These are phyloP conservation scores for Leccinum ochraceum DNA, from an alignment of 768 basidiomycete species.

Conservation along the genomic window DNA sequence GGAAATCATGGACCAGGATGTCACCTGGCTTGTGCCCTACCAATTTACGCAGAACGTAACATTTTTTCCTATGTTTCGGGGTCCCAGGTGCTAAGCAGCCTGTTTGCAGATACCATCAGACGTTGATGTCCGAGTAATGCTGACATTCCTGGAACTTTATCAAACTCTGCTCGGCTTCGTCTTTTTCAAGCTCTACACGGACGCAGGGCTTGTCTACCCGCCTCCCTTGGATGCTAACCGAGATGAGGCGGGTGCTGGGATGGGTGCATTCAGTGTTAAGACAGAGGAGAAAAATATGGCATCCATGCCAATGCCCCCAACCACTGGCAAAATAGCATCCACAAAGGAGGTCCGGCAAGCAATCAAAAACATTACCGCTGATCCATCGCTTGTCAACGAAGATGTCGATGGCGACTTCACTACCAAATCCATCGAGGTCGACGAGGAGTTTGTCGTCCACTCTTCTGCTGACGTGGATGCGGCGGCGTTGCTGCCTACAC, in stretches of 20 bases:
- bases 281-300: conserved; percentile 35
- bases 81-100: conserved; percentile 9
- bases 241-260: conserved; percentile 83
- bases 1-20: conserved; percentile 86
- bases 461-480: conserved; percentile 52
- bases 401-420: conserved; percentile 42
- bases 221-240: conserved; percentile 82
- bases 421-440: conserved; percentile 35
- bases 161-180: conserved; percentile 95
- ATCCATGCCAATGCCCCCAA: conserved; percentile 18
- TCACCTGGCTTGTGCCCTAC: conserved; percentile 97
- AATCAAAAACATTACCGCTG: conserved; percentile 45
- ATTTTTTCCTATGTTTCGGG: conserved; percentile 9
- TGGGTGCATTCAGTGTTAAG: conserved; percentile 84
- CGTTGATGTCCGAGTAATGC: conserved; percentile 96
- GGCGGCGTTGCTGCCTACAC: conserved; percentile 58
- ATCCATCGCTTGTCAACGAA: conserved; percentile 25
- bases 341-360: conserved; percentile 55
- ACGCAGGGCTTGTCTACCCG: conserved; percentile 91
- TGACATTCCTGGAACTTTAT: conserved; percentile 97
- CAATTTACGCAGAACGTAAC: conserved; percentile 93
- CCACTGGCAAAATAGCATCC: conserved; percentile 42
- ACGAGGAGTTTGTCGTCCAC: conserved; percentile 71
- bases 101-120: conserved; percentile 78
- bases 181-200: conserved; percentile 98